These are phyloP conservation scores for Solanum megistacrolobum DNA, from an alignment of 257 asterid species.

Conservation along the genomic window DNA sequence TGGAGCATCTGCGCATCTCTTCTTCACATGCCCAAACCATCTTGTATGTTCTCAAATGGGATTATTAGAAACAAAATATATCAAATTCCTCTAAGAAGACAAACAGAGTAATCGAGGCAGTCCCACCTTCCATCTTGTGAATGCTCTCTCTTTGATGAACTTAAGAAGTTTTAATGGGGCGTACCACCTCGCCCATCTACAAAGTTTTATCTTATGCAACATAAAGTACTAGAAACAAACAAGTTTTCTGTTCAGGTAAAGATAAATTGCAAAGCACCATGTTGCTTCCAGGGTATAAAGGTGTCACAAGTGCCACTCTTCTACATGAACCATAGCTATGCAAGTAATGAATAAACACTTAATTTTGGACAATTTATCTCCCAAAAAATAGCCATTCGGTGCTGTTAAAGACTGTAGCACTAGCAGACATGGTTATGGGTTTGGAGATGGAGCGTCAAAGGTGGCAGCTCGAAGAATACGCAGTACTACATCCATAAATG, in stretches of 20 bases:
- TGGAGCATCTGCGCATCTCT: background rate
- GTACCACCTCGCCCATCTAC: background rate
- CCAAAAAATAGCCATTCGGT: background rate
- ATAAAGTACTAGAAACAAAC: background rate
- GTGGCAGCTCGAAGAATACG: slow-evolving; percentile 86
- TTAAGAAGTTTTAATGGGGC: background rate
- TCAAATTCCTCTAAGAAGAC: background rate
- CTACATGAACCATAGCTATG: background rate
- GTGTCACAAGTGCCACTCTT: background rate
- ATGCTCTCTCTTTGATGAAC: background rate
- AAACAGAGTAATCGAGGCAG: background rate
- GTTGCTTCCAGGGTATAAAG: background rate
- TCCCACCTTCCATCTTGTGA: background rate
- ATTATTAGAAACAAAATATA: background rate
- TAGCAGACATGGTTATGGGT: slow-evolving; percentile 9
- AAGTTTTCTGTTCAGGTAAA: background rate
- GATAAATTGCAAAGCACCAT: background rate
- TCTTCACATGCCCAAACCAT: background rate
- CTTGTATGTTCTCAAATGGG: background rate
- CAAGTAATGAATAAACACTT: background rate
- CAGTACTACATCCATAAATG: slow-evolving; percentile 70
- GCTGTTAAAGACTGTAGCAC: background rate
- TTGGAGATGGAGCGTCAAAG: slow-evolving; percentile 71
- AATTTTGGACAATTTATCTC: background rate
- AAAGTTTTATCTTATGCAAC: background rate